Conservation (phyloP, 139 green algal genomes). For the Dunaliella primolecta region DNA sequence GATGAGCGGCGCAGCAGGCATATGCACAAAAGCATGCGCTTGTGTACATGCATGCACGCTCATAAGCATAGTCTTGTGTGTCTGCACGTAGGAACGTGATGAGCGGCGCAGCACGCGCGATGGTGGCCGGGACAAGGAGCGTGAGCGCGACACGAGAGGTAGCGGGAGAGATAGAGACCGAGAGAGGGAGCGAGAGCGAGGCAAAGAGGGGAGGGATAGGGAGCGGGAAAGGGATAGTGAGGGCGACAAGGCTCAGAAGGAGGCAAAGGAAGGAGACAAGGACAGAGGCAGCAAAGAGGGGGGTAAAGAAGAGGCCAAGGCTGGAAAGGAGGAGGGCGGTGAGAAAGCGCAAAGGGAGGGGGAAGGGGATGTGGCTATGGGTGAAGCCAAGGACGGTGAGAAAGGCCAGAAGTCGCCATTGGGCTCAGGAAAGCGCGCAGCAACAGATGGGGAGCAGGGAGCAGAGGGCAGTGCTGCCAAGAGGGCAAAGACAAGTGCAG, state of each 20-base stretch:
- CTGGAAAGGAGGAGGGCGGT: neutral
- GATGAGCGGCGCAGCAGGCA: too few relatives aligned
- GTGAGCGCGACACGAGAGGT: neutral
- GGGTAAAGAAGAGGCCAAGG: neutral
- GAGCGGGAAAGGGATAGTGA: neutral
- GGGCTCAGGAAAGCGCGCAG: neutral
- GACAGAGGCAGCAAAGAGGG: neutral
- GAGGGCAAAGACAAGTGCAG: neutral
- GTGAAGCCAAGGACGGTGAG: neutral
- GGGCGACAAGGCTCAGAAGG: neutral
- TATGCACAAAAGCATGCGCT: too few relatives aligned
- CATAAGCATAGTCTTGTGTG: too few relatives aligned
- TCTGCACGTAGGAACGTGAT: too few relatives aligned
- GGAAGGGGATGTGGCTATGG: neutral
- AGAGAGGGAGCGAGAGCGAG: slow-evolving; percentile 2
- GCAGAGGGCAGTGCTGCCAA: neutral
- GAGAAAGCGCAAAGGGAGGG: neutral
- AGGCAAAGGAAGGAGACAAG: neutral
- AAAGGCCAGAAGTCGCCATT: neutral
- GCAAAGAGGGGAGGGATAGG: slow-evolving; percentile 4
- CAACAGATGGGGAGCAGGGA: neutral
- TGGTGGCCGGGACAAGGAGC: neutral
- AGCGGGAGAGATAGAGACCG: slow-evolving; percentile 5
- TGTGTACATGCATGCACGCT: too few relatives aligned
- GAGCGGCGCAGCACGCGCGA: slow-evolving; percentile 20